phyloP scores from a whole-genome alignment of 371 early-diverging fungal species.

The Syncephalastrum sp. region DNA sequence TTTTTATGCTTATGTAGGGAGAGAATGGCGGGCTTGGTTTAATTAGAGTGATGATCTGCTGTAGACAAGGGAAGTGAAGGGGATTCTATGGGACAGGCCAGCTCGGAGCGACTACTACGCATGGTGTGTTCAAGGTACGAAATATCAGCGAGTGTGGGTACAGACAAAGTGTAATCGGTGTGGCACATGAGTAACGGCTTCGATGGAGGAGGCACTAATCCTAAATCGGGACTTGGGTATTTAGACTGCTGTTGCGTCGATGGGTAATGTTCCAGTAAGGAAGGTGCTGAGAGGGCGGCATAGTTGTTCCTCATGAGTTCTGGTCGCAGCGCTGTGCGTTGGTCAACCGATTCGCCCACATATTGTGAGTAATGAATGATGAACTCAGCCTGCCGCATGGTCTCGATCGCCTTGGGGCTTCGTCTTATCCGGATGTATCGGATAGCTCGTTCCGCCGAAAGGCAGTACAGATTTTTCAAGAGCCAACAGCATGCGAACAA shows the following conservation, averaged over 20 bases:
- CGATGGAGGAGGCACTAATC: conserved; percentile 1
- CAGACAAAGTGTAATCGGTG: conserved; percentile 22
- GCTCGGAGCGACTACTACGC: conserved; percentile 1
- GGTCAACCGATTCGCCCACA: conserved; percentile 17
- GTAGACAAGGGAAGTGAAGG: too few species aligned
- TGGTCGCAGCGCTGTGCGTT: background rate
- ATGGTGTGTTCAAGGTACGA: conserved; percentile 21
- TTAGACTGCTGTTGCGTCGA: conserved; percentile 1
- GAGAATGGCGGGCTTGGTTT: too few species aligned
- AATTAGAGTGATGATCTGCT: too few species aligned
- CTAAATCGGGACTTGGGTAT: background rate
- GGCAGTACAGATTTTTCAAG: conserved; percentile 52
- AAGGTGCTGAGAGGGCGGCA: background rate
- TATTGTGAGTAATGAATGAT: conserved; percentile 50
- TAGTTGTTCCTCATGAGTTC: too few species aligned
- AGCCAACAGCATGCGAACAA: conserved; percentile 77
- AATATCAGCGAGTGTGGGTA: conserved; percentile 22
- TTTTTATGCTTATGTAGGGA: too few species aligned
- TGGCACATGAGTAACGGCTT: conserved; percentile 13
- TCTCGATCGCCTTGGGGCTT: conserved; percentile 70
- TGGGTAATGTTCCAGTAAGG: background rate
- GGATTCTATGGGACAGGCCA: too few species aligned
- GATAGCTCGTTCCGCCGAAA: conserved; percentile 53
- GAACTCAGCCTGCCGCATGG: conserved; percentile 64
- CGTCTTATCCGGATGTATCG: conserved; percentile 53